phyloP scores from a whole-genome alignment of 2,329 filamentous ascomycete species.

The Neocatenulostroma microsporum region DNA sequence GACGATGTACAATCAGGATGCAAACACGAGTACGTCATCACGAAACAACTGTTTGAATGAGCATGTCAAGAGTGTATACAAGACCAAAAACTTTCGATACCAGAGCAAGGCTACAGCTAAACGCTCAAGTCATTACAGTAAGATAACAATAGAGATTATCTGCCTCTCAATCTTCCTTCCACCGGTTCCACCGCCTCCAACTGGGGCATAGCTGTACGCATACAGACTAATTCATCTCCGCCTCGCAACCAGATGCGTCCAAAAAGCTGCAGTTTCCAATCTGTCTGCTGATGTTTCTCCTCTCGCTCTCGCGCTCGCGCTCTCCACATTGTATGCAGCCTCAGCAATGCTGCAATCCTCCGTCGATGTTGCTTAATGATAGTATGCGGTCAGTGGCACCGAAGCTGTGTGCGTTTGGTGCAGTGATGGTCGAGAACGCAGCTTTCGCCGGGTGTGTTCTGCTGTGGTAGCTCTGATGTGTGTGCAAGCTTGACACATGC shows the following conservation, averaged over 20 bases:
- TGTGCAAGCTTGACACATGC: constrained; percentile 8
- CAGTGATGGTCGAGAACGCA: constrained; percentile 6
- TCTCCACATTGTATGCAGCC: too few species aligned
- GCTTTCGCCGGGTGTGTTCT: constrained; percentile 12
- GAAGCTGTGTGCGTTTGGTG: background rate
- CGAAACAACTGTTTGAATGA: too few species aligned
- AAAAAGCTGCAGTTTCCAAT: too few species aligned
- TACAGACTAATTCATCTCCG: constrained; percentile 1
- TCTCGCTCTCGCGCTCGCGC: too few species aligned
- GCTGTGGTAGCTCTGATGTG: constrained; percentile 8
- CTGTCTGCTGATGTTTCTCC: too few species aligned
- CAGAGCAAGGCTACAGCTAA: background rate
- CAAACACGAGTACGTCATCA: too few species aligned
- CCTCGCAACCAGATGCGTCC: background rate
- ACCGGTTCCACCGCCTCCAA: background rate
- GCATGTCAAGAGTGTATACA: constrained; percentile 2
- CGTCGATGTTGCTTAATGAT: constrained; percentile 8
- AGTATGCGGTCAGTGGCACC: constrained; percentile 17
- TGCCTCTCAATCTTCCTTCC: background rate
- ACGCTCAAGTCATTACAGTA: too few species aligned
- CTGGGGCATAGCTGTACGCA: constrained; percentile 3
- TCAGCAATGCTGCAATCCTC: too few species aligned
- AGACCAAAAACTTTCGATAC: constrained; percentile 1
- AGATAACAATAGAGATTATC: background rate
- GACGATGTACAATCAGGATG: too few species aligned